Conservation (phyloP, 2,329 filamentous ascomycete species). For the Xylaria sp. region DNA sequence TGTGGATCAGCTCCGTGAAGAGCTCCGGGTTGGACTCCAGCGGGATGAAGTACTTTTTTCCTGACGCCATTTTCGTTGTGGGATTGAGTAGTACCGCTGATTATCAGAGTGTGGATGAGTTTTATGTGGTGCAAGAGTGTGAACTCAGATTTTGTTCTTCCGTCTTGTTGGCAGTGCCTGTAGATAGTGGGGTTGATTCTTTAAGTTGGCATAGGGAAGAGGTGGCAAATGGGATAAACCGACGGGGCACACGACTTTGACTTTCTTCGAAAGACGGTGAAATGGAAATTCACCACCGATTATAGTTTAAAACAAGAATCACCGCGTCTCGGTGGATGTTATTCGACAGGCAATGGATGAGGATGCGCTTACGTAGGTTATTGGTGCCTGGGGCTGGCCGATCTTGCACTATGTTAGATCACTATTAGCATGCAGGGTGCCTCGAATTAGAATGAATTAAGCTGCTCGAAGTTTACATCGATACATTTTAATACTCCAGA, state of each 20-base stretch:
- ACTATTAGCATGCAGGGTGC: background rate
- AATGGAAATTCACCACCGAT: background rate
- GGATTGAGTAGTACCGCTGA: background rate
- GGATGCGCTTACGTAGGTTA: conserved; percentile 18
- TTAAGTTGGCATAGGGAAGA: background rate
- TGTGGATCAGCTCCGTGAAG: conserved; percentile 37
- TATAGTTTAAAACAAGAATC: background rate
- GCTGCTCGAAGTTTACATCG: background rate
- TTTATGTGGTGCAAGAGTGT: background rate
- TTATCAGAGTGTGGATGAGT: background rate
- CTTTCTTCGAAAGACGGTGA: background rate
- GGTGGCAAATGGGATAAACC: background rate
- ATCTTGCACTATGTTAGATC: conserved; percentile 18
- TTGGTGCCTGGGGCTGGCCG: conserved; percentile 11
- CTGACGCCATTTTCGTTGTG: conserved; percentile 9
- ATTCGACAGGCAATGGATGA: background rate
- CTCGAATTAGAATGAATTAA: background rate
- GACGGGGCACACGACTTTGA: background rate
- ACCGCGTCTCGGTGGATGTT: background rate
- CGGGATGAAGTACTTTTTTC: conserved; percentile 35
- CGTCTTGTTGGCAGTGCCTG: background rate
- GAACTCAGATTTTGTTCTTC: background rate
- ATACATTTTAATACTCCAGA: background rate
- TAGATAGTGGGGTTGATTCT: background rate
- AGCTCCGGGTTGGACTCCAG: conserved; percentile 37